Evolutionary conservation across 495 filamentous ascomycete genomes (phyloP), one percentile per base, ranked within the genome.

Genomic region (Trichoderma virens): DNA sequence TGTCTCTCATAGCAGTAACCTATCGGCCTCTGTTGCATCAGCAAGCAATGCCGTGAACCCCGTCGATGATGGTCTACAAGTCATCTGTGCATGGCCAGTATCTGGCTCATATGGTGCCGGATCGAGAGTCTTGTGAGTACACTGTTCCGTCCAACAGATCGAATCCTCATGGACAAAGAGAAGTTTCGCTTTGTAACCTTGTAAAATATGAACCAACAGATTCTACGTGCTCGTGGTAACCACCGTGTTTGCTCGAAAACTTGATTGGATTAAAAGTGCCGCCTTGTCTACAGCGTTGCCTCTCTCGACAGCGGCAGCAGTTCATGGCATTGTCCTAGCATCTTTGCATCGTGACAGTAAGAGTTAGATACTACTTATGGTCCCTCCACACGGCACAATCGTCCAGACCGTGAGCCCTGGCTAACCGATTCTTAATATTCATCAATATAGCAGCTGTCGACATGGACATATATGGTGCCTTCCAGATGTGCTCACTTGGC

Each of bases 401-500:
- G 27, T 35, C 34, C 34, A 62, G 32, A 7, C 67, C 32, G 25
- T 20, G 18, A 25, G 54, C 68, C 68, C n/a, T 71, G 56, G 30
- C 31, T 61, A 25, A 34, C 23, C 20, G 13, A 20, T 61, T 11
- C 5, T 18, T 18, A n/a, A 35, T 32, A 35, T n/a, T n/a, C n/a
- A n/a, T n/a, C n/a, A n/a, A n/a, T 31, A 39, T 61, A 85, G 83
- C 73, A 32, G 84, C 82, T 41, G 76, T 86, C 23, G 85, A 88
- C 67, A 83, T 88, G 84, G 85, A 88, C 68, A 73, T 88, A 5
- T 88, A 83, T 32, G 85, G 85, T 1, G 82, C 84, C 23, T 85
- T 88, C 59, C 84, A 88, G 66, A 69, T 86, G 6, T 88, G 85
- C 65, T 78, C 83, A 3, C 85, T 88, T 59, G 85, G 82, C 35